Evolutionary conservation across 1,284 basidiomycete species (phyloP), one percentile per base, ranked within the genome.

Genomic region (Meripilus lineatus): DNA sequence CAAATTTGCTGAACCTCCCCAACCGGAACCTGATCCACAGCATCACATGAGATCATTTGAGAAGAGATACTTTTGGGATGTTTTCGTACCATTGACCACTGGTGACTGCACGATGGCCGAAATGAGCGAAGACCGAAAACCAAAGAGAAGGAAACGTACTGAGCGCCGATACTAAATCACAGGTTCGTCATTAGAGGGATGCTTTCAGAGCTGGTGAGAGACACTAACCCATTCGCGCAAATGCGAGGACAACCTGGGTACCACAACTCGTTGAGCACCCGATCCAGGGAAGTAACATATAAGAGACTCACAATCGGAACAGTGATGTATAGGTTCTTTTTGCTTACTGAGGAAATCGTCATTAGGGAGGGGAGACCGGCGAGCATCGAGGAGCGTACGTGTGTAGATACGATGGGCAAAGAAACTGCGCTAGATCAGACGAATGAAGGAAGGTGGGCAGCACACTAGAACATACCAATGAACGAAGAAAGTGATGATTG

Each of bases 341-440:
- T 51, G 32, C 35, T 43, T 3, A 51, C 47, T 48, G 41, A 17
- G 23, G 10, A 15, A 20, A 33, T 34, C 22, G 10, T 11, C 15
- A 13, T 36, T 24, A 13, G 8, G 23, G 26, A 32, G 6, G 38
- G 32, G 10, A 8, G 8, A 38, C 38, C 15, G 11, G 7, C 15
- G 17, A 44, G 13, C 5, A 23, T 5, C 7, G n/a, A 6, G n/a
- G 11, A 23, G 32, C 50, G 26, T 25, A 51, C 50, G 45, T 20
- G 35, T 48, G 30, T 49, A 42, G 22, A 51, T 24, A 25, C 50
- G 22, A 33, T 47, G 47, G 10, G 38, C 40, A 36, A 49, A 51
- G 38, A 51, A 51, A 24, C 50, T 51, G 18, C 7, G 3, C 20
- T 5, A 17, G 7, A 17, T 22, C 14, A 17, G 8, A 41, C 15